Evolutionary conservation across 306 rosid species (phyloP), one percentile per base, ranked within the genome.

Genomic region (Acacia melanoxylon): DNA sequence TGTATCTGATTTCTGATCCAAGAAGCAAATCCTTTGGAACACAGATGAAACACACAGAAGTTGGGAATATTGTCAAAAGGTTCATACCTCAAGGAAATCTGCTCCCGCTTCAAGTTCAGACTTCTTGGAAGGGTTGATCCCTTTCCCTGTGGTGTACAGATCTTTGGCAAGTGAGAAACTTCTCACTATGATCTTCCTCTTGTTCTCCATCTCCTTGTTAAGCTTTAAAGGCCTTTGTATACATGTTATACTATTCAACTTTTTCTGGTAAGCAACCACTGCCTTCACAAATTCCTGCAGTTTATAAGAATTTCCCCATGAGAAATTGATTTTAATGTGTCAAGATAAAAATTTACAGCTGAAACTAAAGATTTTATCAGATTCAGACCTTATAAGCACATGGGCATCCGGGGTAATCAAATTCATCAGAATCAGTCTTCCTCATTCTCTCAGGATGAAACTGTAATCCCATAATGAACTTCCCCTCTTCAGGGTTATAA

Each of bases 401-500:
- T 0, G 99, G 94, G 79, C 99, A 93, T 62, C 98, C 97, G 0
- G 93, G 93, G 56, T 95, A 95, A 85, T 95, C 97, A 84, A 93
- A 95, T 63, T 95, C 90, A 0, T 95, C 98, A 2, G 99, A 91
- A 82, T 93, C 93, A 6, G 80, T 63, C 52, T 51, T 83, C 71
- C 98, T 88, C 99, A 95, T 95, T 71, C 98, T 78, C 54, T 95
- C 99, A 1, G 99, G 99, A 67, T 95, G 98, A 85, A 95, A 95
- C 48, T 95, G 99, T 66, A 95, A 91, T 2, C 98, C 98, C 99
- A 95, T 95, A 3, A 95, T 93, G 31, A 95, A 95, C 86, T 95
- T 95, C 1, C 98, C 98, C 83, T 91, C 97, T 61, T 92, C 93
- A 1, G 97, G 98, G 82, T 90, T 90, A 83, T 93, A 93, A 84